Base-by-base conservation (phyloP, 2,329 filamentous ascomycete genomes). In the Cercospora canescens region DNA sequence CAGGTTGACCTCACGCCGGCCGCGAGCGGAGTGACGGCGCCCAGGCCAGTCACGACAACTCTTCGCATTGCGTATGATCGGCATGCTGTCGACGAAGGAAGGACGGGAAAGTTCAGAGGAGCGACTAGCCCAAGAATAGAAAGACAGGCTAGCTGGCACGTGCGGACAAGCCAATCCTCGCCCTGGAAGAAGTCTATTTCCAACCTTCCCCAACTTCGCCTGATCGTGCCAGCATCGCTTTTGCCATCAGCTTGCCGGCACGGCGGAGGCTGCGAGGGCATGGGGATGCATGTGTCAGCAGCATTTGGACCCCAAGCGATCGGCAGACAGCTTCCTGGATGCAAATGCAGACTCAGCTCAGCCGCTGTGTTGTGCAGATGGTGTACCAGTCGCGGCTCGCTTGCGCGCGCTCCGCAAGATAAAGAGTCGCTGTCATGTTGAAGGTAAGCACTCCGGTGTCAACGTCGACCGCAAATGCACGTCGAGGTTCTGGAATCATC, bases 1-100 rank as follows among this genome's bases (percentile, higher is more conserved):
- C 95, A 99, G 67, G 92, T 92, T 63, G 83, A 87, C 70, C 87
- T 88, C 69, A 91, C 69, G 64, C 77, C 76, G 24, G 76, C 76
- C 50, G 73, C 77, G 3, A 79, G 73, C 18, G 77, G 77, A 73
- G 82, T 84, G 50, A 84, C 78, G 57, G 82, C 79, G 60, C 82
- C 82, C 39, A 84, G 74, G 54, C 82, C 82, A 69, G 82, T 84
- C 64, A 84, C 78, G 65, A 84, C 82, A 67, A 84, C 81, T 74
- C 79, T 79, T 77, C 82, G 79, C 82, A 84, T 83, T 68, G 78
- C 80, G 39, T 54, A 32, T 50, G 14, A n/a, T 59, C 60, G 60
- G 18, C 52, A 59, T 62, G 64, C 54, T 48, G 57, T 48, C 48
- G 34, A 18, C 34, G 28, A 21, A 45, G 57, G 35, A 21, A 26